Evolutionary conservation across 2,329 filamentous ascomycete genomes (phyloP), one percentile per base, ranked within the genome.

Genomic region (Penicillium janthinellum): DNA sequence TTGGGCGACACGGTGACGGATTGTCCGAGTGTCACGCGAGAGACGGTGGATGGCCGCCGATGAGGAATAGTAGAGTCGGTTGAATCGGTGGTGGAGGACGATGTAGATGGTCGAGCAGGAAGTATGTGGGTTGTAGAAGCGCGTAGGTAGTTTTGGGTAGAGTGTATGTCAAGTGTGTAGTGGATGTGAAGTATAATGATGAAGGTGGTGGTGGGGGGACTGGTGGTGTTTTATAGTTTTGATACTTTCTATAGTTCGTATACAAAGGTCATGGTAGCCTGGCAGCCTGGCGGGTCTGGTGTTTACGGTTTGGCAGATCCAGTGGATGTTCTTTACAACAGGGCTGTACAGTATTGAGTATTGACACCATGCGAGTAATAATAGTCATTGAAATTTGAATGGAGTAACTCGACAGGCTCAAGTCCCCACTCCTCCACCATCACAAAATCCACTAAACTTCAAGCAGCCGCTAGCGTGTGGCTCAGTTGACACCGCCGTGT

Each of bases 1-100:
- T 51, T 63, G 47, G 67, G 67, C 64, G 73, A 74, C 73, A 75
- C 59, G 1, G 67, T 73, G 71, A 68, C 66, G 61, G 66, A 61
- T 60, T 60, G 35, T 63, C 45, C 17, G 28, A 34, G 59, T 49
- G 54, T 64, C 64, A 62, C 58, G 62, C 45, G 62, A 53, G 39
- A 63, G 52, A 58, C 12, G 35, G 54, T 54, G 56, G 52, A 58
- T 66, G 62, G 62, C 49, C 49, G 49, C 49, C 49, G 49, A 4
- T 7, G 48, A 50, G 12, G 11, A 22, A 28, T 28, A 7, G 4
- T n/a, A 11, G 6, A 17, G 2, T 25, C 8, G 49, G 39, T 28
- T 25, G 49, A 52, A 34, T 31, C 11, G 49, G 37, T 52, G 49
- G 15, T 54, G 51, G 45, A 64, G 39, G 28, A 35, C 22, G 7